phyloP scores from a whole-genome alignment of 441 rosid genomes.

The Erysimum pusillum region DNA sequence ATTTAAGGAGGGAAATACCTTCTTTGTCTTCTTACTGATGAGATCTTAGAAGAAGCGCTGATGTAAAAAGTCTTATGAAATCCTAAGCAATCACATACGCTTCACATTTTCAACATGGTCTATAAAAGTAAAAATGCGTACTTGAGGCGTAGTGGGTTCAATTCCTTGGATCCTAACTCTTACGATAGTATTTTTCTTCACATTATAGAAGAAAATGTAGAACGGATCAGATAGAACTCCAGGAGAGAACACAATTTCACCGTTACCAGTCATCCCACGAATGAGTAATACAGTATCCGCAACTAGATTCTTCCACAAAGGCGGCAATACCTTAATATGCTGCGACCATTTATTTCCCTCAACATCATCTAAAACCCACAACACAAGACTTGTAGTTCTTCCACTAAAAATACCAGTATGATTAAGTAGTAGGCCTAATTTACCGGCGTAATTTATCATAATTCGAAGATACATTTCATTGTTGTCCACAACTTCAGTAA shows the following conservation, averaged over 20 bases:
- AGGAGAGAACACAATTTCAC: not conserved
- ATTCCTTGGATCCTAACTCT: not conserved
- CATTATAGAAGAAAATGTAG: not conserved
- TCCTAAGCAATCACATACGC: not conserved
- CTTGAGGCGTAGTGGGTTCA: not conserved
- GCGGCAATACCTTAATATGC: not conserved
- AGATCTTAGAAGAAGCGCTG: no score
- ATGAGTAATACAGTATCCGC: not conserved
- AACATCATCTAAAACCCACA: not conserved
- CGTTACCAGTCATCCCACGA: not conserved
- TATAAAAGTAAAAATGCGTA: not conserved
- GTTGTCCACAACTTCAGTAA: not conserved
- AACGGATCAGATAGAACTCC: no score
- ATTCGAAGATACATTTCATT: not conserved
- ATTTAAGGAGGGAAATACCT: not conserved
- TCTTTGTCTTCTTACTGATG: not conserved
- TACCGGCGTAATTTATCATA: not conserved
- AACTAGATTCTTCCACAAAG: not conserved
- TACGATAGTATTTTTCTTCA: not conserved
- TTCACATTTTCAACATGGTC: not conserved
- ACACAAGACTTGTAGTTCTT: not conserved
- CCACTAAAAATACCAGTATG: not conserved
- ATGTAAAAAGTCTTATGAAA: no score
- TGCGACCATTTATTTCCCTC: not conserved
- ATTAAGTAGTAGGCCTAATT: not conserved